Percentiles rank a stretch among this genome's conserved stretches.
Evolutionary conservation across 306 rosid genomes (phyloP).

Genomic region (Quercus mongolica): DNA sequence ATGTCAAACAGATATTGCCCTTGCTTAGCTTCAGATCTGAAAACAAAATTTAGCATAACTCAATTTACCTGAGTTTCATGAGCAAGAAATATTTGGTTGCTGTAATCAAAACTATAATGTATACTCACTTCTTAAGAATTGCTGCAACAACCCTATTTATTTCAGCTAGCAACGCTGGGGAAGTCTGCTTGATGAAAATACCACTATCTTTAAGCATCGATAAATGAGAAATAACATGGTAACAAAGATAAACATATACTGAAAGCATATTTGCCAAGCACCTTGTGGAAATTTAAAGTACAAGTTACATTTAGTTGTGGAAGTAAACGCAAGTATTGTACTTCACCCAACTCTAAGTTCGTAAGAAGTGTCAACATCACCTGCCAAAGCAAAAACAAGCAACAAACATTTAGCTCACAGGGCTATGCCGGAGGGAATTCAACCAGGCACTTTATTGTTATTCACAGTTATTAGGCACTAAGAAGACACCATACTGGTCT

Average conservation of each 20-base stretch:
- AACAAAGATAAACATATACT: background rate
- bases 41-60: slow-evolving; percentile 20
- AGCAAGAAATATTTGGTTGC: slow-evolving; percentile 13
- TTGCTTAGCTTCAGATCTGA: slow-evolving; percentile 83
- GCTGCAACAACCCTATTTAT: slow-evolving; percentile 60
- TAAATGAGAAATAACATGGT: background rate
- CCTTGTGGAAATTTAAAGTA: slow-evolving; percentile 76
- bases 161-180: slow-evolving; percentile 65
- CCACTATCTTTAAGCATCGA: slow-evolving; percentile 8
- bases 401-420: slow-evolving; percentile 15
- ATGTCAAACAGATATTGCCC: slow-evolving; percentile 77
- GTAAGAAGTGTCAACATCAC: slow-evolving; percentile 90
- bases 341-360: slow-evolving; percentile 86
- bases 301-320: slow-evolving; percentile 76
- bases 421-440: slow-evolving; percentile 3
- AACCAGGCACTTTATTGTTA: slow-evolving; percentile 6
- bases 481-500: background rate
- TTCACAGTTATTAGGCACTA: slow-evolving; percentile 1
- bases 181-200: slow-evolving; percentile 48
- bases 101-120: slow-evolving; percentile 16
- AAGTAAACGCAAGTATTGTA: slow-evolving; percentile 68
- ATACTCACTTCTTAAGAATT: slow-evolving; percentile 64
- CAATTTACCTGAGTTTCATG: slow-evolving; percentile 22
- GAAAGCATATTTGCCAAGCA: slow-evolving; percentile 17
- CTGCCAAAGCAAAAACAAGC: slow-evolving; percentile 41